phyloP scores from a whole-genome alignment of 176 grass and related monocot species.

The Melocanna baccifera region DNA sequence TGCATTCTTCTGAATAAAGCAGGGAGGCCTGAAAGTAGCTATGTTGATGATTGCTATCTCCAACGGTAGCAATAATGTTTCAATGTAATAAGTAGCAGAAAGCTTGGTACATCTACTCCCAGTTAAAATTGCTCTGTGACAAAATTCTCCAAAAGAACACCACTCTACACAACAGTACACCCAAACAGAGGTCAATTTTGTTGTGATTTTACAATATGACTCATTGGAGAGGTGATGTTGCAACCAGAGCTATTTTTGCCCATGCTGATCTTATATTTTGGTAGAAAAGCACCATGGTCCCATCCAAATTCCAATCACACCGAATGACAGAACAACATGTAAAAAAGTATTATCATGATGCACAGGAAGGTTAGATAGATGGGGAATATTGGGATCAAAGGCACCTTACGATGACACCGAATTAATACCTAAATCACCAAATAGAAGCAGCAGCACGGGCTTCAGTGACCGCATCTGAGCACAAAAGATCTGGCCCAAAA shows the following conservation, averaged over 20 bases:
- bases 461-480: no score
- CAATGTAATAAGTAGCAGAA: neutral
- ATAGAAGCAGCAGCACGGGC: no score
- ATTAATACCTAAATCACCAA: neutral
- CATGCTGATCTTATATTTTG: neutral
- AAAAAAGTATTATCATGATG: neutral
- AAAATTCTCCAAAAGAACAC: neutral
- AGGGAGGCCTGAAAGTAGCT: neutral
- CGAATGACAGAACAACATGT: neutral
- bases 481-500: neutral
- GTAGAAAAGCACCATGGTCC: neutral
- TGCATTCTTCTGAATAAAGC: conserved; percentile 8
- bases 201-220: neutral
- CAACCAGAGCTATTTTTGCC: neutral
- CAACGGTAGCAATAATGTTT: neutral
- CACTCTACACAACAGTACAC: neutral
- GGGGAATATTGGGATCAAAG: neutral
- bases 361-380: neutral
- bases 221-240: neutral
- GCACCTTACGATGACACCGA: neutral
- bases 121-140: neutral
- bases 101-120: neutral
- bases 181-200: neutral
- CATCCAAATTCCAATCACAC: neutral
- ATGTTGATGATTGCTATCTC: neutral